Percentiles rank a stretch among this genome's conserved stretches.
These are phyloP conservation scores for Setomelanomma holmii DNA, from an alignment of 2,329 filamentous ascomycete species.

Conservation along the genomic window DNA sequence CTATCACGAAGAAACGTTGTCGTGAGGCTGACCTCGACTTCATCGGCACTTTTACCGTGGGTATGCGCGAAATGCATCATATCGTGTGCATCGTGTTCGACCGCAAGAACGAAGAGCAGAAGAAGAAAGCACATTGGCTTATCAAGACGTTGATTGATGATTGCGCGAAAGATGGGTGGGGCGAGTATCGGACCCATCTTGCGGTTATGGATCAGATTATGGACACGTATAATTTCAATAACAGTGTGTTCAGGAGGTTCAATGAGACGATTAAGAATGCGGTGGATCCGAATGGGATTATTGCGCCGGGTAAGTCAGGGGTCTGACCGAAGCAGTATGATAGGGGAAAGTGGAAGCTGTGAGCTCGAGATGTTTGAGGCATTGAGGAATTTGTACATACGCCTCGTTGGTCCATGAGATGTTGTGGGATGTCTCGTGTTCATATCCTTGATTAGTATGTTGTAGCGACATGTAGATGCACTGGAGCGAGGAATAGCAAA, in stretches of 20 bases:
- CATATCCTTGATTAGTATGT: too few relatives aligned
- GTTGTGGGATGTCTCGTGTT: too few relatives aligned
- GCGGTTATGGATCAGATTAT: constrained; percentile 57
- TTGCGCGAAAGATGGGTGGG: constrained; percentile 49
- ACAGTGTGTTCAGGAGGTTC: constrained; percentile 50
- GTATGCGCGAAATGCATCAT: constrained; percentile 51
- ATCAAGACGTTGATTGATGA: constrained; percentile 45
- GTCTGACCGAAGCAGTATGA: constrained; percentile 20
- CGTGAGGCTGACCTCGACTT: constrained; percentile 23
- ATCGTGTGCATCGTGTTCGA: constrained; percentile 44
- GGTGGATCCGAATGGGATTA: constrained; percentile 51
- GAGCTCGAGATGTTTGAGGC: too few relatives aligned
- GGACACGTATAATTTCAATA: constrained; percentile 54
- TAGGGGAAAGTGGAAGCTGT: constrained; percentile 7
- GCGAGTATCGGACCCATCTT: constrained; percentile 57
- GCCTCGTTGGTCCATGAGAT: too few relatives aligned
- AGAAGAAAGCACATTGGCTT: constrained; percentile 24
- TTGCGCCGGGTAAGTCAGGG: constrained; percentile 28
- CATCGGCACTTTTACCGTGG: constrained; percentile 27
- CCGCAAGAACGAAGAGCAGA: constrained; percentile 24
- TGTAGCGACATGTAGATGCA: too few relatives aligned
- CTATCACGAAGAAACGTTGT: constrained; percentile 22
- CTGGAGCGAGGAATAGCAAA: too few relatives aligned
- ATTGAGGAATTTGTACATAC: too few relatives aligned
- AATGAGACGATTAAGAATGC: constrained; percentile 56